A percentile compares a stretch with the other conserved stretches of the same genome.
These are phyloP conservation scores for Elsinoe perseae DNA, from an alignment of 2,329 filamentous ascomycete species.

Conservation along the genomic window DNA sequence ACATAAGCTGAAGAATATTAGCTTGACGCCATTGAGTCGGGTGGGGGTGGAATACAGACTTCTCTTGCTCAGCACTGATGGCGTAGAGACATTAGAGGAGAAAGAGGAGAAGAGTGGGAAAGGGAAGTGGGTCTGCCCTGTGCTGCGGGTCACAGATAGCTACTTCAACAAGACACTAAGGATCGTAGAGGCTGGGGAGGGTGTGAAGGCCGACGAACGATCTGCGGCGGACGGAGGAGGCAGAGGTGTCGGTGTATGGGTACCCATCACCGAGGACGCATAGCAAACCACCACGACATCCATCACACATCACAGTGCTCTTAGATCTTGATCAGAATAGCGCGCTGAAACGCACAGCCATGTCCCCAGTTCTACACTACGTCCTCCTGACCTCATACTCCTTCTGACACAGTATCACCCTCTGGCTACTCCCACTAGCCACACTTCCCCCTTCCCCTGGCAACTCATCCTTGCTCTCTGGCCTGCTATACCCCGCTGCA, in stretches of 20 bases:
- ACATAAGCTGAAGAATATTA: constrained; percentile 69
- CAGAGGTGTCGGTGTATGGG: constrained; percentile 41
- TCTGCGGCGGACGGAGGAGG: constrained; percentile 28
- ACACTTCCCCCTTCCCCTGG: not conserved
- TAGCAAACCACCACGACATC: too few relatives aligned
- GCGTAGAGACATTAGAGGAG: constrained; percentile 16
- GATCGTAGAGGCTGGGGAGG: constrained; percentile 71
- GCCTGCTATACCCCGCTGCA: not conserved
- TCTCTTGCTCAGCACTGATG: constrained; percentile 47
- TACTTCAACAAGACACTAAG: constrained; percentile 89
- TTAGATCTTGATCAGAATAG: too few relatives aligned
- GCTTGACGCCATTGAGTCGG: constrained; percentile 74
- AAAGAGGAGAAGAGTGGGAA: constrained; percentile 11
- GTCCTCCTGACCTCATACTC: constrained; percentile 9
- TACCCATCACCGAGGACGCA: constrained; percentile 20
- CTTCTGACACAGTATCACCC: not conserved
- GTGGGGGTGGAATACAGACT: constrained; percentile 66
- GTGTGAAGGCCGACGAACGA: constrained; percentile 47
- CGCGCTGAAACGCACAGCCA: too few relatives aligned
- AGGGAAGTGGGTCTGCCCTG: constrained; percentile 63
- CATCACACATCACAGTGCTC: too few relatives aligned
- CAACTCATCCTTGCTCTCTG: not conserved
- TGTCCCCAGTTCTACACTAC: not conserved
- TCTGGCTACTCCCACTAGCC: not conserved
- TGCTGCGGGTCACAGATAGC: constrained; percentile 71